Evolutionary conservation across 169 alveolate species (phyloP), one percentile per base, ranked within the genome.

Genomic region (Plasmodium ovale): DNA sequence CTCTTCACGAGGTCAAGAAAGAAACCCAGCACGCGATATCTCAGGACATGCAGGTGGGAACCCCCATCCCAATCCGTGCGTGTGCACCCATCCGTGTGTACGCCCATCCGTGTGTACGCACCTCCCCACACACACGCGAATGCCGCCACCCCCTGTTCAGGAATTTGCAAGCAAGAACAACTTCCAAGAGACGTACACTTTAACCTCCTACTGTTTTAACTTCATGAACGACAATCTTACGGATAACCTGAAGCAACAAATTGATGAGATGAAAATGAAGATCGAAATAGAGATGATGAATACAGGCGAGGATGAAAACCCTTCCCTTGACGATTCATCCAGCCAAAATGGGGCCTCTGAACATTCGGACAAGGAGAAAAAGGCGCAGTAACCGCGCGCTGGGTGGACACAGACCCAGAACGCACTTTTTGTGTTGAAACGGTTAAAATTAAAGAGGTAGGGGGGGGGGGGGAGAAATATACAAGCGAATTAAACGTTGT

Each of bases 1-100:
- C 98, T 6, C 58, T 93, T 51, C 92, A 93, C 65, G 90, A 88
- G 47, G 92, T 93, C 35, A 89, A 93, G 19, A 92, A 91, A 68
- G 98, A 94, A 87, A 89, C 68, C 0, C 69, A 62, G 0, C 62
- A 77, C 42, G 88, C 29, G 3, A 60, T 77, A 14, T 77, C 88
- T 0, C 88, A 77, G 39, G 74, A 77, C n/a, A 27, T 77, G 21
- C 88, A 77, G 33, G 84, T 70, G 16, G 7, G 23, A 2, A 47
- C 3, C 12, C 16, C 12, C 12, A 2, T 21, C 19, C 23, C 12
- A 47, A 44, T 0, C n/a, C 56, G 2, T 47, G 0, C 23, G 2
- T 14, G 29, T 54, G 7, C 37, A 19, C 21, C 3, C 23, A 47
- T 47, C 16, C 23, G 12, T 2, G 12, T 47, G 56, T 47, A 5